Conservation (phyloP, 345 rosid genomes). For the Eucalyptus guilfoylei region DNA sequence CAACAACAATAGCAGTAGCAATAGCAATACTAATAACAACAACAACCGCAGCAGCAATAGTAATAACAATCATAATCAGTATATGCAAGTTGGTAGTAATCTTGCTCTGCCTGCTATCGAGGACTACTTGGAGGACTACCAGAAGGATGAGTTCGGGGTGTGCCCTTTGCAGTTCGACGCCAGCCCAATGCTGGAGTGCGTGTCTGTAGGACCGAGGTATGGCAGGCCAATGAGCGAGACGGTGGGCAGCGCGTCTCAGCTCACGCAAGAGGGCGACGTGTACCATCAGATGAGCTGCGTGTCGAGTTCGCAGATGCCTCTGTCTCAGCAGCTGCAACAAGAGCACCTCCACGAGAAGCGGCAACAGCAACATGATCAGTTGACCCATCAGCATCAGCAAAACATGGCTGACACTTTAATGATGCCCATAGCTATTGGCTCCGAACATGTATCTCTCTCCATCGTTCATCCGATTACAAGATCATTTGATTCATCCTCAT, state of each 20-base stretch:
- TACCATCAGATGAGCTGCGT: neutral
- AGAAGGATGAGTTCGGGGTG: slow-evolving; percentile 15
- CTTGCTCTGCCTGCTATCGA: slow-evolving; percentile 35
- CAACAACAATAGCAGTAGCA: neutral
- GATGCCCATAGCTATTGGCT: slow-evolving; percentile 22
- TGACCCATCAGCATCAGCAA: neutral
- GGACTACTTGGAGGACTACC: slow-evolving; percentile 40
- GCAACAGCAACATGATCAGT: slow-evolving; percentile 7
- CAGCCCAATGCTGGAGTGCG: slow-evolving; percentile 15
- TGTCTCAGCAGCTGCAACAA: slow-evolving; percentile 33
- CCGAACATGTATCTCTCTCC: slow-evolving; percentile 33
- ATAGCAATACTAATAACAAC: neutral
- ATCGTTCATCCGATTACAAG: neutral
- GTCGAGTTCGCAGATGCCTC: neutral
- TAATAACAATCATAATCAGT: neutral
- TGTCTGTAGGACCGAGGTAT: neutral
- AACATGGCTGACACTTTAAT: slow-evolving; percentile 19
- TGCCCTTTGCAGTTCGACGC: slow-evolving; percentile 10
- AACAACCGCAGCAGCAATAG: neutral
- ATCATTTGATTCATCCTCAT: neutral
- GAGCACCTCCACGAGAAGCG: slow-evolving; percentile 19
- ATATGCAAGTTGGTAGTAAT: slow-evolving; percentile 7
- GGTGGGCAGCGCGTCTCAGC: neutral
- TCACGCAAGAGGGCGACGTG: neutral
- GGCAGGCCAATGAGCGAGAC: neutral